phyloP scores from a whole-genome alignment of 2,329 filamentous ascomycete species.

The Phaeophleospora eucalypticola region DNA sequence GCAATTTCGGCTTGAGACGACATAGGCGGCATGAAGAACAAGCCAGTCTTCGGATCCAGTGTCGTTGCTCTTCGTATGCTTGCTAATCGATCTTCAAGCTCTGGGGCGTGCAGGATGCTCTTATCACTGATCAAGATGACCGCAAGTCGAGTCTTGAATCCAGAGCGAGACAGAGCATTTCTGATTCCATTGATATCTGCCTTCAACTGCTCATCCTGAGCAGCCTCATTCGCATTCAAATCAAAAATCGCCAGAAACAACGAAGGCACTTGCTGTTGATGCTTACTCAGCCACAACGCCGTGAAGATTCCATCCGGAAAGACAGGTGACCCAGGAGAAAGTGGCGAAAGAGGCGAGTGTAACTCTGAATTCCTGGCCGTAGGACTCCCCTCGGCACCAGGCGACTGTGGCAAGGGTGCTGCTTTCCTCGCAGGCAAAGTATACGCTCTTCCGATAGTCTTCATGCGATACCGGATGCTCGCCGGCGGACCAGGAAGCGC shows the following conservation, averaged over 20 bases:
- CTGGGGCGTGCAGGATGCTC: slow-evolving; percentile 53
- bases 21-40: slow-evolving; percentile 78
- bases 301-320: slow-evolving; percentile 89
- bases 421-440: slow-evolving; percentile 60
- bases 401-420: slow-evolving; percentile 52
- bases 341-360: slow-evolving; percentile 86
- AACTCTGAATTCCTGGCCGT: slow-evolving; percentile 48
- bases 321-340: slow-evolving; percentile 75
- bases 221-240: slow-evolving; percentile 67
- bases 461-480: slow-evolving; percentile 27
- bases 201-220: slow-evolving; percentile 85
- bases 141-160: slow-evolving; percentile 72
- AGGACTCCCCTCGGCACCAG: slow-evolving; percentile 33
- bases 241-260: slow-evolving; percentile 77
- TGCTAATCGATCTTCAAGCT: slow-evolving; percentile 71
- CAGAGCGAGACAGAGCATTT: slow-evolving; percentile 62
- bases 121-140: slow-evolving; percentile 75
- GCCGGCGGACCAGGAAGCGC: slow-evolving; percentile 25
- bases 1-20: slow-evolving; percentile 67
- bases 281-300: slow-evolving; percentile 78
- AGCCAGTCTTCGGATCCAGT: slow-evolving; percentile 71
- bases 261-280: slow-evolving; percentile 78
- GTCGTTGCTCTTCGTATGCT: slow-evolving; percentile 75
- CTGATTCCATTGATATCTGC: slow-evolving; percentile 78
- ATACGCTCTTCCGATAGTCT: slow-evolving; percentile 65